Evolutionary conservation across 352 stramenopile species (phyloP).

Genomic region (Elongisporangium anandrum): DNA sequence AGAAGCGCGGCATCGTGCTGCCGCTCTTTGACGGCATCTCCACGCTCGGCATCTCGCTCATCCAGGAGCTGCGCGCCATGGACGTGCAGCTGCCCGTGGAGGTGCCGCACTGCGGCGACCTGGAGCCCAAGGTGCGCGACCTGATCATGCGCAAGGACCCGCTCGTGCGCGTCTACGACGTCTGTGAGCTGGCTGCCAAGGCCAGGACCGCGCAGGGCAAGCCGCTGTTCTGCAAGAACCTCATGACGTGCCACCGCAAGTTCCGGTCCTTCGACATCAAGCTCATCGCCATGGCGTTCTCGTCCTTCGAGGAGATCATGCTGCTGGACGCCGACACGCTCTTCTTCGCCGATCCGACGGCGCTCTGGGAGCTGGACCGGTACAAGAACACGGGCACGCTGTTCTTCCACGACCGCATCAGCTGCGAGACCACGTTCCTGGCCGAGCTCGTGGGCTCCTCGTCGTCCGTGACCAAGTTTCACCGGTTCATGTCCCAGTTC

Average conservation of each 20-base stretch:
- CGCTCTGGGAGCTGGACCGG: conserved; percentile 24
- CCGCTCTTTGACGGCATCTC: conserved; percentile 53
- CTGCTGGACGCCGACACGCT: conserved; percentile 40
- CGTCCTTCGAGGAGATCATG: conserved; percentile 48
- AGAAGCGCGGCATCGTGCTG: conserved; percentile 36
- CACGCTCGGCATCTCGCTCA: conserved; percentile 47
- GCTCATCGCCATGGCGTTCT: conserved; percentile 30
- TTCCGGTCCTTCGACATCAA: conserved; percentile 33
- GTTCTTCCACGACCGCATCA: conserved; percentile 54
- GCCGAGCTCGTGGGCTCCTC: conserved; percentile 10
- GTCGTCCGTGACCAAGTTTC: conserved; percentile 21
- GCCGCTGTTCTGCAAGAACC: conserved; percentile 27
- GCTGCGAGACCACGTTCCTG: conserved; percentile 28
- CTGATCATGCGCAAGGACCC: conserved; percentile 5
- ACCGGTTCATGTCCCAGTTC: conserved; percentile 35
- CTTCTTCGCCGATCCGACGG: conserved; percentile 36
- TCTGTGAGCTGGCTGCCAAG: conserved; percentile 32
- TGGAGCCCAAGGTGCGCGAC: conserved; percentile 8
- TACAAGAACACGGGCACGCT: conserved; percentile 33
- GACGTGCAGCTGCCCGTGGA: conserved; percentile 43
- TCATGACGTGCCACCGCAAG: conserved; percentile 26
- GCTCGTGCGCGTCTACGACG: conserved; percentile 39
- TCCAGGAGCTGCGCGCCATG: conserved; percentile 41
- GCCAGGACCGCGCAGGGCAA: neutral
- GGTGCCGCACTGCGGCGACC: conserved; percentile 55